Evolutionary conservation across 495 filamentous ascomycete genomes (phyloP).

Genomic region (Trichoderma parareesei): DNA sequence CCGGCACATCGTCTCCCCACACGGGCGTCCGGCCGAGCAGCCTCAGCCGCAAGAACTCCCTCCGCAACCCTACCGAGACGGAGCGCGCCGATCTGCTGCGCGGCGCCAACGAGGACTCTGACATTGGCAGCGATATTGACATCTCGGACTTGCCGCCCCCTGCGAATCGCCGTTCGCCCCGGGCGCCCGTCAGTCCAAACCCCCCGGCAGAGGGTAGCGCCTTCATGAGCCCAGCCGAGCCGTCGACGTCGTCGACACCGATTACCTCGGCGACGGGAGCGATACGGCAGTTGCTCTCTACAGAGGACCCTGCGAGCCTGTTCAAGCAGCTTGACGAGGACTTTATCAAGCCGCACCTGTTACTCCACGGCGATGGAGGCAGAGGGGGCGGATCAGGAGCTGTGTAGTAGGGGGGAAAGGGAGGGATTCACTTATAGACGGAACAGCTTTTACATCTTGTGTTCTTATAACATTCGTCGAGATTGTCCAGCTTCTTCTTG

Average conservation of each 20-base stretch:
- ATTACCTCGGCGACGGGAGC: conserved; percentile 59
- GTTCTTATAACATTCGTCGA: not conserved
- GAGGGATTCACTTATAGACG: not conserved
- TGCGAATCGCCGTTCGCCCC: conserved; percentile 27
- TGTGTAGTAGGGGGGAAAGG: not conserved
- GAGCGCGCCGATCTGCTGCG: conserved; percentile 61
- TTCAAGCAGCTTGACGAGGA: conserved; percentile 93
- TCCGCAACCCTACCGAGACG: conserved; percentile 33
- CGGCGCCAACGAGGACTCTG: conserved; percentile 53
- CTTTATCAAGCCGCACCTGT: conserved; percentile 87
- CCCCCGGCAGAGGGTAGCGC: conserved; percentile 26
- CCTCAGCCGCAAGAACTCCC: conserved; percentile 40
- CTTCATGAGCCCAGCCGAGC: conserved; percentile 7
- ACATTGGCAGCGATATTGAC: conserved; percentile 56
- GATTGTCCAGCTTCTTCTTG: not conserved
- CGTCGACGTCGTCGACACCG: conserved; percentile 34
- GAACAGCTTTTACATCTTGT: not conserved
- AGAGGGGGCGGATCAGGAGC: conserved; percentile 19
- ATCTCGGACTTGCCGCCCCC: conserved; percentile 53
- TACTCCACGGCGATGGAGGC: conserved; percentile 59
- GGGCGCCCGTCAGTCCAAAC: conserved; percentile 46
- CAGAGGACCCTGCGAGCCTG: conserved; percentile 83
- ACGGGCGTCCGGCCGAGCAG: conserved; percentile 32
- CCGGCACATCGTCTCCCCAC: conserved; percentile 43
- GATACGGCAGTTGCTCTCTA: conserved; percentile 55